Base-by-base conservation (phyloP, 2,329 filamentous ascomycete species). In the Fusarium cicatricum region DNA sequence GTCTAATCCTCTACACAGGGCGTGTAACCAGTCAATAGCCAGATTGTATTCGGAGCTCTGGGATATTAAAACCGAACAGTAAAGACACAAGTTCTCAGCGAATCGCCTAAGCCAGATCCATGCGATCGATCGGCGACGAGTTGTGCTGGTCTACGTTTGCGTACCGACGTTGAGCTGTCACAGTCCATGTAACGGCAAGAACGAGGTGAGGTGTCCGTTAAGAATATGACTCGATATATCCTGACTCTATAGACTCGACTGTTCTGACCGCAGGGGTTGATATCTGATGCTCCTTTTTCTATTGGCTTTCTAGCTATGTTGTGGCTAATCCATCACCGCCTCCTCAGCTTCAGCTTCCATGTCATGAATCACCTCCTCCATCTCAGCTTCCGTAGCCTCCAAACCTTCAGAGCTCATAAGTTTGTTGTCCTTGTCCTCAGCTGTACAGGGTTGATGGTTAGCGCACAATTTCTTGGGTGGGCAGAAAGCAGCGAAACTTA, bases 321-420 rank as follows among this genome's bases (percentile, higher is more conserved):
- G 26, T 51, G n/a, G 16, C 51, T 57, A 69, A 47, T 68, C 67
- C 43, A 68, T 55, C 31, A 68, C 63, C 8, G 67, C 67, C 39
- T 58, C 61, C 45, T 69, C 67, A 16, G 58, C 48, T 45, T 76
- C 77, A 37, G 75, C 71, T 40, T 78, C 78, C 56, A 75, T 67
- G 41, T 78, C 77, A 45, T 80, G 76, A 39, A 82, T 68, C 2
- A 79, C 79, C 61, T 82, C 82, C 40, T 85, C 77, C 72, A 86
- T 82, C 65, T 88, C 85, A 50, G 85, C 80, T 61, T 87, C 82
- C 4, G 82, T 88, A 6, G 85, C 85, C 66, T 89, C 86, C 51
- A 89, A 73, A 2, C 86, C 86, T 23, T 86, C 84, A 8, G 85
- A 88, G 69, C 82, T 86, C 85, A 89, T 89, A 55, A 89, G 78